A percentile compares a stretch with the other conserved stretches of the same genome.
Conservation (phyloP, 73 alveolate genomes). For the Tetrahymena elliotti region DNA sequence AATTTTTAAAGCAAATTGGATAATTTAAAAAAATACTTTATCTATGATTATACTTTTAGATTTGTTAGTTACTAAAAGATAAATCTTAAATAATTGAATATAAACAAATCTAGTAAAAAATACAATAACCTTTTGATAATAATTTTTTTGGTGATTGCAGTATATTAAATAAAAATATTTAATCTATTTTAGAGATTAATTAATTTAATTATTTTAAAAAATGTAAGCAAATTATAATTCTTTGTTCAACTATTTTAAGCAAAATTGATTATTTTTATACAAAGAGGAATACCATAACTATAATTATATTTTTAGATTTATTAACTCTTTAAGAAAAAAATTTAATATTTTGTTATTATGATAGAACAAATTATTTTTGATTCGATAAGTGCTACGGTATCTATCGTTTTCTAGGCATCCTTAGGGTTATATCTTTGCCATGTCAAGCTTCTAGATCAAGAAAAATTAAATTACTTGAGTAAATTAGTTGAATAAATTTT, state of each 20-base stretch:
- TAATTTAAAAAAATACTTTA: no score
- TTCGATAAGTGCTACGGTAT: neutral
- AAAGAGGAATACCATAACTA: neutral
- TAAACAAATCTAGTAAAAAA: no score
- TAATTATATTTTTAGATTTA: neutral
- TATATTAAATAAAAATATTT: no score
- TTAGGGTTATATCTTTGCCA: neutral
- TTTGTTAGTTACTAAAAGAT: no score
- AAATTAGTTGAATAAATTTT: neutral
- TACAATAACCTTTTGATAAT: no score
- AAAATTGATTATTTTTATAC: neutral
- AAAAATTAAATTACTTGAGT: neutral
- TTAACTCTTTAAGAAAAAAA: neutral
- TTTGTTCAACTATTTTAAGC: neutral
- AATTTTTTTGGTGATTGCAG: no score
- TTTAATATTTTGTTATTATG: neutral
- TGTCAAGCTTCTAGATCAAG: neutral
- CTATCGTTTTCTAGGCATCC: neutral
- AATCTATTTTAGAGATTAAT: no score
- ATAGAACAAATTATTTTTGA: neutral
- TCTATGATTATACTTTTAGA: no score
- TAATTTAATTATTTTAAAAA: no score
- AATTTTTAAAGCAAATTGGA: no score
- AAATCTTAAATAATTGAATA: no score
- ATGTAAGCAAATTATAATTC: neutral